Conservation (phyloP, 192 early-diverging fungal species). For the Funneliformis mosseae region DNA sequence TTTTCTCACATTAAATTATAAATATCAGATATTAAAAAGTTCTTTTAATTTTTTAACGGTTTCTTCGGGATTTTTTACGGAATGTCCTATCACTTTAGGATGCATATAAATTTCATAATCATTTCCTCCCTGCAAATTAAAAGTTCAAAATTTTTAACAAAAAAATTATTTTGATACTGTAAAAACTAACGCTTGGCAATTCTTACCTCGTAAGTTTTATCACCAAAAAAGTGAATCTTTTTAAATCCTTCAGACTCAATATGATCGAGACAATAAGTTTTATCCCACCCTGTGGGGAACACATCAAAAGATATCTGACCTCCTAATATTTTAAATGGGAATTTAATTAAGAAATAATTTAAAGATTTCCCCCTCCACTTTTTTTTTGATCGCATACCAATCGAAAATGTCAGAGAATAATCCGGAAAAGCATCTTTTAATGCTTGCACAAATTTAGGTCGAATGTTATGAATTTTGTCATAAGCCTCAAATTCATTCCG, state of each 20-base stretch:
- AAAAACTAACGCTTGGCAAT: neutral
- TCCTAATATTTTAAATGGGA: slow-evolving; percentile 41
- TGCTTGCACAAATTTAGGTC: slow-evolving; percentile 82
- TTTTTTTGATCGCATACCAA: slow-evolving; percentile 56
- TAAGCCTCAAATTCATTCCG: slow-evolving; percentile 90
- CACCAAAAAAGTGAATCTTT: slow-evolving; percentile 97
- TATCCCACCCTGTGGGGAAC: slow-evolving; percentile 99
- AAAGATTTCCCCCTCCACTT: neutral
- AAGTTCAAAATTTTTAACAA: neutral
- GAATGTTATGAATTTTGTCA: slow-evolving; percentile 84
- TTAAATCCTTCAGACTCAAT: slow-evolving; percentile 84
- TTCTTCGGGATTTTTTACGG: slow-evolving; percentile 82
- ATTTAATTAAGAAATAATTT: neutral
- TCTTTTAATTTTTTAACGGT: slow-evolving; percentile 82
- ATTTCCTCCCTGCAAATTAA: slow-evolving; percentile 78
- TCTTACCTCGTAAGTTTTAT: slow-evolving; percentile 85
- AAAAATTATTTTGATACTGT: neutral
- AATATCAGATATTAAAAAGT: slow-evolving; percentile 54
- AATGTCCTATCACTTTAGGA: slow-evolving; percentile 78
- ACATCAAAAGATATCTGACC: slow-evolving; percentile 99
- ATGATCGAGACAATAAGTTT: slow-evolving; percentile 96
- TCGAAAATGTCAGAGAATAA: slow-evolving; percentile 89
- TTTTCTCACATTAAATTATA: no score
- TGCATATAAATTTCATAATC: slow-evolving; percentile 97
- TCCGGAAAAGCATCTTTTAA: slow-evolving; percentile 85